A percentile compares a stretch with the other conserved stretches of the same genome.
Evolutionary conservation across 805 yeast species (phyloP).

Genomic region (Sungouiozyma ichnusensis): DNA sequence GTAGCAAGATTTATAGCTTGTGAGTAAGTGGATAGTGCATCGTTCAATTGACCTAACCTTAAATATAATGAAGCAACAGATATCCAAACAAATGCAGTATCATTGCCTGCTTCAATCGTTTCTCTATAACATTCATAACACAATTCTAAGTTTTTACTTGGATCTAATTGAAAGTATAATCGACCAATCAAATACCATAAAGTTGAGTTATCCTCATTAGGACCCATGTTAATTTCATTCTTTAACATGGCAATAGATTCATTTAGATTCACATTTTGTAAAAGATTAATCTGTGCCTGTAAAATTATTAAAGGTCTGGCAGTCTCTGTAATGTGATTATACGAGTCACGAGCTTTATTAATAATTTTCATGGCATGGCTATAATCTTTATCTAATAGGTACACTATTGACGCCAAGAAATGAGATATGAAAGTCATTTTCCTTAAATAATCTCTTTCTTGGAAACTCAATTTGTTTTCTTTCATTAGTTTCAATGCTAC

Average conservation of each 20-base stretch:
- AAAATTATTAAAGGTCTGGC: slow-evolving; percentile 8
- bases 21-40: slow-evolving; percentile 57
- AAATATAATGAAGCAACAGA: slow-evolving; percentile 54
- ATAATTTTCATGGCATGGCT: slow-evolving; percentile 4
- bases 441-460: slow-evolving; percentile 6
- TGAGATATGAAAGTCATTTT: slow-evolving; percentile 11
- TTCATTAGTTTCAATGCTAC: slow-evolving; percentile 9
- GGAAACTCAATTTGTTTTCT: slow-evolving; percentile 4
- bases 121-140: slow-evolving; percentile 15
- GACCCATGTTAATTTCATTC: slow-evolving; percentile 4
- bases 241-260: slow-evolving; percentile 5
- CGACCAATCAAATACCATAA: slow-evolving; percentile 14
- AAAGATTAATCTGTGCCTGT: slow-evolving; percentile 6
- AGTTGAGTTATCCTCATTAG: slow-evolving; percentile 4
- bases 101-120: slow-evolving; percentile 10
- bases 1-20: slow-evolving; percentile 42
- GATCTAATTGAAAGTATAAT: slow-evolving; percentile 7
- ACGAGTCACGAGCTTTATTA: slow-evolving; percentile 5
- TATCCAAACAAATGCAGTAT: slow-evolving; percentile 50
- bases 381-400: slow-evolving; percentile 2
- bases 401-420: slow-evolving; percentile 9
- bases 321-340: slow-evolving; percentile 8
- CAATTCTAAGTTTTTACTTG: slow-evolving; percentile 7
- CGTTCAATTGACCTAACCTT: slow-evolving; percentile 49
- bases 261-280: slow-evolving; percentile 2